phyloP scores from a whole-genome alignment of 2,329 filamentous ascomycete genomes.

The Huntiella savannae region DNA sequence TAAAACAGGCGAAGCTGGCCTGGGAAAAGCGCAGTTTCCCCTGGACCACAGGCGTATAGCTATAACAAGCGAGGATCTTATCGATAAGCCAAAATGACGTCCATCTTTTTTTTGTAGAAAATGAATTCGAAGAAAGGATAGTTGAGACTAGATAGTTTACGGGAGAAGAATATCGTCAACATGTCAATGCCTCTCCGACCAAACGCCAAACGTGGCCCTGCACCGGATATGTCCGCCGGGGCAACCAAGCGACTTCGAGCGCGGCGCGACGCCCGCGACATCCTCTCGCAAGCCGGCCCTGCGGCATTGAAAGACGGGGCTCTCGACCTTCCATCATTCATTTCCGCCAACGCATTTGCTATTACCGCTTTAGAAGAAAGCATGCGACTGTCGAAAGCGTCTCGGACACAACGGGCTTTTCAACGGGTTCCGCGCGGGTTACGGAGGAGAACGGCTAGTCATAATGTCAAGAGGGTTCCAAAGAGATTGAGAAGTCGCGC shows the following conservation, averaged over 20 bases:
- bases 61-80: no score
- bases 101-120: no score
- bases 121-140: no score
- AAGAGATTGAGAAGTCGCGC: constrained; percentile 54
- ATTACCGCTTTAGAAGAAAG: constrained; percentile 69
- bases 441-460: constrained; percentile 75
- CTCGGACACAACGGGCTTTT: constrained; percentile 54
- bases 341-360: constrained; percentile 73
- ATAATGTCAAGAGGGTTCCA: constrained; percentile 83
- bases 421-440: constrained; percentile 75
- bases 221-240: constrained; percentile 1
- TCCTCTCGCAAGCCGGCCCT: constrained; percentile 31
- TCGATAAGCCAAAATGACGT: no score
- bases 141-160: no score
- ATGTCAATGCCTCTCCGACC: constrained; percentile 9
- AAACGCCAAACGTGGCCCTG: constrained; percentile 6
- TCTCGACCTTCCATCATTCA: constrained; percentile 67
- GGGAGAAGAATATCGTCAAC: no score
- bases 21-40: no score
- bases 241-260: constrained; percentile 24
- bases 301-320: constrained; percentile 49
- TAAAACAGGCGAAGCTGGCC: no score
- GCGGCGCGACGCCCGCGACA: constrained; percentile 27
- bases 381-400: constrained; percentile 53
- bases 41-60: no score